Conservation (phyloP, 306 rosid genomes). For the Casuarina equisetifolia region DNA sequence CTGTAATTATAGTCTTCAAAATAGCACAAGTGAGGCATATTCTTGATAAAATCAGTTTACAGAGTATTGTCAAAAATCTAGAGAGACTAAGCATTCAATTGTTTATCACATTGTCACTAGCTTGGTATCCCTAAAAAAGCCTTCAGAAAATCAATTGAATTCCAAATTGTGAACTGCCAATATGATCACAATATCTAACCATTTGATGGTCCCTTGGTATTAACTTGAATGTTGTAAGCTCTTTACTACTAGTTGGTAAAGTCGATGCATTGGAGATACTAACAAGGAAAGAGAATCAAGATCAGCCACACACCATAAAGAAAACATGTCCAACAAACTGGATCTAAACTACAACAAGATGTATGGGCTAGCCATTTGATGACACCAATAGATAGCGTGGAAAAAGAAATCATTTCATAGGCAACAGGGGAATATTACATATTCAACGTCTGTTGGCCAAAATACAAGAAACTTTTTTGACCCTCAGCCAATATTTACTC, state of each 20-base stretch:
- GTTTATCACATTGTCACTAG: background rate
- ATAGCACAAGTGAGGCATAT: background rate
- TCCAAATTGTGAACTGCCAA: background rate
- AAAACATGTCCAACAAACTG: slow-evolving; percentile 7
- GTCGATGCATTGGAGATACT: background rate
- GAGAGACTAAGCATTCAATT: background rate
- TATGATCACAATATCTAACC: background rate
- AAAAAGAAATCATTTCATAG: background rate
- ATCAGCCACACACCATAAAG: background rate
- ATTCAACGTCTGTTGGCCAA: background rate
- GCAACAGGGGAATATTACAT: background rate
- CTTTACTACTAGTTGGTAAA: background rate
- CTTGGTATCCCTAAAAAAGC: background rate
- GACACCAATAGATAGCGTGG: background rate
- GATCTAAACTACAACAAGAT: background rate
- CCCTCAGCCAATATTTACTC: background rate
- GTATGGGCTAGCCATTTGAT: background rate
- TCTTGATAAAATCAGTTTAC: background rate
- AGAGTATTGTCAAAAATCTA: background rate
- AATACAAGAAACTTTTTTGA: background rate
- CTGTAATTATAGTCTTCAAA: background rate
- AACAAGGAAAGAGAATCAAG: background rate
- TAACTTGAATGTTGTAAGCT: background rate
- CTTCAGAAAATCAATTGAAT: background rate
- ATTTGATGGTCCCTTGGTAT: background rate